Evolutionary conservation across 75 land plant genomes (phyloP).

Genomic region (Cryptomeria japonica): DNA sequence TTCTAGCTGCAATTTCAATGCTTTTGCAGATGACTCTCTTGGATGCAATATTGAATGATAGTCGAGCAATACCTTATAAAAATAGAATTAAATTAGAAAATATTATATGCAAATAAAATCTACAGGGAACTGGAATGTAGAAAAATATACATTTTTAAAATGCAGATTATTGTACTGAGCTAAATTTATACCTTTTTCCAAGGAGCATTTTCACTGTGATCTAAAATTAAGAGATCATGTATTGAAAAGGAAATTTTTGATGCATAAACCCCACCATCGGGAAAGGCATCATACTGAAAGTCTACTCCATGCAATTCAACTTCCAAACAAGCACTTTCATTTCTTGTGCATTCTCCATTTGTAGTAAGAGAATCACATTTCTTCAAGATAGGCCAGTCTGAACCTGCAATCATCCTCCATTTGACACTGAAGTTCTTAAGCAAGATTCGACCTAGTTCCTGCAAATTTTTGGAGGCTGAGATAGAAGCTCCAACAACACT

Average conservation of each 20-base stretch:
- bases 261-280: conserved; percentile 58
- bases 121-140: not conserved
- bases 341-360: conserved; percentile 36
- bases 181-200: conserved; percentile 80
- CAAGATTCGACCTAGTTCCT: conserved; percentile 41
- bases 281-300: conserved; percentile 64
- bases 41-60: conserved; percentile 72
- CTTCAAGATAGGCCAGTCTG: conserved; percentile 58
- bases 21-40: conserved; percentile 80
- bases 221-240: conserved; percentile 68
- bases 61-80: conserved; percentile 71
- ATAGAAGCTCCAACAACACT: not conserved
- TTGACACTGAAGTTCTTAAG: conserved; percentile 60
- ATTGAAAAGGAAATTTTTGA: conserved; percentile 70
- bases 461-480: conserved; percentile 13
- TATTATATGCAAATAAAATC: not conserved
- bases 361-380: conserved; percentile 11
- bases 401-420: conserved; percentile 82
- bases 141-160: not conserved
- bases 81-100: not conserved
- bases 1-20: conserved; percentile 81
- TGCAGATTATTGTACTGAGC: not conserved
- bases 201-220: conserved; percentile 79
- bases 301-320: conserved; percentile 52
- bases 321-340: conserved; percentile 55